Evolutionary conservation across 176 grass and related monocot species (phyloP).

Genomic region (Chloris gayana): DNA sequence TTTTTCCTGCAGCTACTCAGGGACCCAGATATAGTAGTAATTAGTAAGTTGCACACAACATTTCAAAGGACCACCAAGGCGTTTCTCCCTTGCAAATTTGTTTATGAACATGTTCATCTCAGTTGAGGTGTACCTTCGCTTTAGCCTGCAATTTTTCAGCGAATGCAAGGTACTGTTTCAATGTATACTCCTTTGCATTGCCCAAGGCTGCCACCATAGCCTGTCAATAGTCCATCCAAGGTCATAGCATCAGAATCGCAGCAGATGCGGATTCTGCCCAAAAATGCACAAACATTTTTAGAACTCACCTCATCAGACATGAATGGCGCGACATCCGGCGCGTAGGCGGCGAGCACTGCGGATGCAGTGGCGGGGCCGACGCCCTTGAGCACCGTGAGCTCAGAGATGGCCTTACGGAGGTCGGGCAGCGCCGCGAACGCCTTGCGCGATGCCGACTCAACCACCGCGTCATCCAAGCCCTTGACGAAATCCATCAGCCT

Average conservation of each 20-base stretch:
- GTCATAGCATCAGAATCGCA: slow-evolving; percentile 17
- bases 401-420: slow-evolving; percentile 63
- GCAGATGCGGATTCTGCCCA: neutral
- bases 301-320: slow-evolving; percentile 90
- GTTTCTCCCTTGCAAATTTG: neutral
- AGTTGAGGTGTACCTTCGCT: slow-evolving; percentile 57
- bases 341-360: slow-evolving; percentile 73
- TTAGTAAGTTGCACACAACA: neutral
- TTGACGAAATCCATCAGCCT: slow-evolving; percentile 82
- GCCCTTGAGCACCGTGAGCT: slow-evolving; percentile 78
- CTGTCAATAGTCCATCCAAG: slow-evolving; percentile 38
- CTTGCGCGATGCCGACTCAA: slow-evolving; percentile 73
- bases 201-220: slow-evolving; percentile 78
- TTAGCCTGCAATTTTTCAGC: slow-evolving; percentile 80
- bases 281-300: slow-evolving; percentile 17
- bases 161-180: slow-evolving; percentile 85
- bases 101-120: slow-evolving; percentile 5
- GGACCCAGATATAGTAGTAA: neutral
- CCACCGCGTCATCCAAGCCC: slow-evolving; percentile 57
- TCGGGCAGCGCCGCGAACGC: slow-evolving; percentile 70
- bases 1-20: neutral
- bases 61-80: neutral
- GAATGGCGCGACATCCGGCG: slow-evolving; percentile 69
- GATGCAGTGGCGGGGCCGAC: slow-evolving; percentile 84
- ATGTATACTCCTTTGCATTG: slow-evolving; percentile 84